Conservation (phyloP, 2,329 filamentous ascomycete species). For the Chaetomiaceae sp. region DNA sequence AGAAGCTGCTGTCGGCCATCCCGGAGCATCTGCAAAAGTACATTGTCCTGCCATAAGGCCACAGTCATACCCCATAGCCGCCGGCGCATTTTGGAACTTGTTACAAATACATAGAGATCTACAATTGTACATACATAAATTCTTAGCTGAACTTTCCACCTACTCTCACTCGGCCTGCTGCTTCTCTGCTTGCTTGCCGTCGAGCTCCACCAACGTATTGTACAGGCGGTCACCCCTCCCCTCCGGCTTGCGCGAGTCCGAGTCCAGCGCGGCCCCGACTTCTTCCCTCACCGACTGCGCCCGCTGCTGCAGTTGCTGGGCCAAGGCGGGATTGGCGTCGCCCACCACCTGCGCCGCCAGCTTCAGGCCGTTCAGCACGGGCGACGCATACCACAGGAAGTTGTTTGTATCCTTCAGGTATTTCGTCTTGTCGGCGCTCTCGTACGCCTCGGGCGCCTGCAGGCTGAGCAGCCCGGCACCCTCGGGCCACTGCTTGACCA, state of each 20-base stretch:
- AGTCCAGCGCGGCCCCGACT: slow-evolving; percentile 21
- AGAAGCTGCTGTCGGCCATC: slow-evolving; percentile 75
- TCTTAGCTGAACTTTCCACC: neutral
- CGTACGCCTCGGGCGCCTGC: slow-evolving; percentile 33
- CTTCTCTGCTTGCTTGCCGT: slow-evolving; percentile 11
- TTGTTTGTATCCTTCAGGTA: slow-evolving; percentile 35
- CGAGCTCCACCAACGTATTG: slow-evolving; percentile 29
- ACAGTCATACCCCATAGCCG: no score
- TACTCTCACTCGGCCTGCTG: neutral
- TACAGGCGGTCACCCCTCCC: slow-evolving; percentile 28
- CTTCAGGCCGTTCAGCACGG: slow-evolving; percentile 42
- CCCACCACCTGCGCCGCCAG: slow-evolving; percentile 40
- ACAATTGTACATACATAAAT: slow-evolving; percentile 8
- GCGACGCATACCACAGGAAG: slow-evolving; percentile 34
- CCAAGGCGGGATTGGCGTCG: slow-evolving; percentile 33
- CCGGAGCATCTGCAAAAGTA: slow-evolving; percentile 87
- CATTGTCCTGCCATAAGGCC: slow-evolving; percentile 74
- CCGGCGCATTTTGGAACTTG: neutral
- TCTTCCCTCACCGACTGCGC: slow-evolving; percentile 30
- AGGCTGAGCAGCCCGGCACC: slow-evolving; percentile 34
- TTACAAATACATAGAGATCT: slow-evolving; percentile 22
- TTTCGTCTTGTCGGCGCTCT: slow-evolving; percentile 23
- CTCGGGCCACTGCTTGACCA: slow-evolving; percentile 40
- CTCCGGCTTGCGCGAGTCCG: neutral
- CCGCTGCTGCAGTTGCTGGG: slow-evolving; percentile 36